Percentiles rank a stretch among this genome's conserved stretches.
phyloP scores from a whole-genome alignment of 441 rosid species.

The Biscutella laevigata region DNA sequence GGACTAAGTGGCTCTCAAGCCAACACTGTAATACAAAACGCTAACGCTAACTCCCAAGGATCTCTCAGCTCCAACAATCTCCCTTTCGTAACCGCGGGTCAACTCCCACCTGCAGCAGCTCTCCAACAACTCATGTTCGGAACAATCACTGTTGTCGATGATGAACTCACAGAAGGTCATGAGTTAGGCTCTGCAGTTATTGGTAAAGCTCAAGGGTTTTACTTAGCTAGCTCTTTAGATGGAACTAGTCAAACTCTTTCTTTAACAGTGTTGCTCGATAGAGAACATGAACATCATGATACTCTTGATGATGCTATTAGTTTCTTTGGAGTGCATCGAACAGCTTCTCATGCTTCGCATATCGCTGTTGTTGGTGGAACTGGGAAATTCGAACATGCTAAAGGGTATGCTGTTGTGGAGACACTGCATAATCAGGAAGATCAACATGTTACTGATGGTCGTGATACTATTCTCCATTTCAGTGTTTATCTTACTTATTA shows the following conservation, averaged over 20 bases:
- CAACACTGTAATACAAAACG: constrained; percentile 34
- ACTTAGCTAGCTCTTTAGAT: constrained; percentile 48
- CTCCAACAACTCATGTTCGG: constrained; percentile 58
- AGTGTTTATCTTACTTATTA: constrained; percentile 36
- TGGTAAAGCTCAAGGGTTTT: constrained; percentile 56
- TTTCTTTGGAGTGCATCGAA: constrained; percentile 54
- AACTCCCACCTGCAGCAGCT: constrained; percentile 43
- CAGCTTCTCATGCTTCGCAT: constrained; percentile 41
- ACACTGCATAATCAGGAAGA: constrained; percentile 34
- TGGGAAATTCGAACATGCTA: constrained; percentile 44
- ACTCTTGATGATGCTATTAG: constrained; percentile 36
- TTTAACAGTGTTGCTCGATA: constrained; percentile 37
- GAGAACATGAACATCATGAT: constrained; percentile 28
- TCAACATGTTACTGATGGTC: constrained; percentile 50
- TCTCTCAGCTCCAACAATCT: constrained; percentile 29
- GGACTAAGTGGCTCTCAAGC: constrained; percentile 45
- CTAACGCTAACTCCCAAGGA: constrained; percentile 29
- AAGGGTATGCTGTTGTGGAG: constrained; percentile 47
- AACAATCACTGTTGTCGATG: constrained; percentile 45
- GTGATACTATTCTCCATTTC: constrained; percentile 45
- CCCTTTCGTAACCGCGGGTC: constrained; percentile 52
- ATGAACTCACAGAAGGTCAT: constrained; percentile 48
- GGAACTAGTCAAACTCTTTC: constrained; percentile 52
- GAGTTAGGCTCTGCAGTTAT: constrained; percentile 42
- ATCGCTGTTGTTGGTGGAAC: constrained; percentile 53